These are phyloP conservation scores for Verticillium nonalfalfae DNA, from an alignment of 2,329 filamentous ascomycete species.

Conservation along the genomic window DNA sequence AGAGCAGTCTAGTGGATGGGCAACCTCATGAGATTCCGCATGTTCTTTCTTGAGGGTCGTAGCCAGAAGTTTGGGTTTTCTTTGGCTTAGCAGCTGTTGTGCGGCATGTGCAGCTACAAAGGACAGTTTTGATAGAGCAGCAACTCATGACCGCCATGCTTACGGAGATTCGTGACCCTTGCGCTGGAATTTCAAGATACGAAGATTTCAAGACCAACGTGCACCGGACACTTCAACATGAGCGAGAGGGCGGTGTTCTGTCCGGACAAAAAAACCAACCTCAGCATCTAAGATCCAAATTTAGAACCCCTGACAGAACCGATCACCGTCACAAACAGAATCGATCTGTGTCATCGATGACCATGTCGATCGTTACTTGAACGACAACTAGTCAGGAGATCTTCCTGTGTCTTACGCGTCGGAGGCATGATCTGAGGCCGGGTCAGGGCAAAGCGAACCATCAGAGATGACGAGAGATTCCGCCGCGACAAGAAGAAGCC, in stretches of 20 bases:
- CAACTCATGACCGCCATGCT: background rate
- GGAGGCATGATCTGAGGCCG: background rate
- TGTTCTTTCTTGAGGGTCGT: too few relatives aligned
- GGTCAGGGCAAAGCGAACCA: background rate
- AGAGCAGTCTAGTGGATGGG: too few relatives aligned
- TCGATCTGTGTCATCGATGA: background rate
- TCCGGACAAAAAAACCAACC: background rate
- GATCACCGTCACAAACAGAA: background rate
- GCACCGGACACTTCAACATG: background rate
- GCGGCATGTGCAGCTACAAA: too few relatives aligned
- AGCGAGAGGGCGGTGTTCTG: background rate
- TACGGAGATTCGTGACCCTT: background rate
- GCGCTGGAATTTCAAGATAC: too few relatives aligned
- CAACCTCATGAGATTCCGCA: too few relatives aligned
- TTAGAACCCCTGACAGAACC: background rate
- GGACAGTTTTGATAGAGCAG: background rate
- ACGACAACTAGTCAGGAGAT: background rate
- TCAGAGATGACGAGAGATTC: background rate
- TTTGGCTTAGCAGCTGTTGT: too few relatives aligned
- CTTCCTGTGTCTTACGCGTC: background rate
- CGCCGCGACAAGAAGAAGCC: too few relatives aligned
- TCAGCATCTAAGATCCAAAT: background rate
- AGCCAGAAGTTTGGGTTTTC: too few relatives aligned
- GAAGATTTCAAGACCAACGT: too few relatives aligned
- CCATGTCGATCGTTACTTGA: background rate